These are phyloP conservation scores for Pseudozyma sp. DNA, from an alignment of 1,284 basidiomycete species.

Conservation along the genomic window DNA sequence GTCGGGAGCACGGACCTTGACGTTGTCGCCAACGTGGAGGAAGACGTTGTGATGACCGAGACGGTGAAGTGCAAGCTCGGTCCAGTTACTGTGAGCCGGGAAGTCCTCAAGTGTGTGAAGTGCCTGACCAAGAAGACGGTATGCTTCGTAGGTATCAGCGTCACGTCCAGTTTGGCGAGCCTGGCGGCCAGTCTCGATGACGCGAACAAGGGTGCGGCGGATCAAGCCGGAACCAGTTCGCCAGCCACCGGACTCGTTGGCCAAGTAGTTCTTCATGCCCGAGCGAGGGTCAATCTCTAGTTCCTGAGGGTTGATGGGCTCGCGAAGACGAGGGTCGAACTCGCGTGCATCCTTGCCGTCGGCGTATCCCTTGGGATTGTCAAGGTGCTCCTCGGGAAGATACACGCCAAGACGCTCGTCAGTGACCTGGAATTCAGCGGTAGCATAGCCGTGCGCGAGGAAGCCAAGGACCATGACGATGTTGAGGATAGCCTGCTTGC, in stretches of 20 bases:
- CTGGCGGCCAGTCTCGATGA: slow-evolving; percentile 74
- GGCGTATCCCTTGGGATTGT: slow-evolving; percentile 72
- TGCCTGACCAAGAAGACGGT: slow-evolving; percentile 60
- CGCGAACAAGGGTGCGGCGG: slow-evolving; percentile 79
- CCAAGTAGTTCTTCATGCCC: slow-evolving; percentile 97
- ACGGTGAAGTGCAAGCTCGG: slow-evolving; percentile 75
- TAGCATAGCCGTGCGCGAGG: slow-evolving; percentile 72
- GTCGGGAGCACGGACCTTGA: slow-evolving; percentile 80
- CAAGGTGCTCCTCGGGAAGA: slow-evolving; percentile 86
- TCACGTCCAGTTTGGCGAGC: slow-evolving; percentile 73
- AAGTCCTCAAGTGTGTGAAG: slow-evolving; percentile 88
- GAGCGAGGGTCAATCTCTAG: slow-evolving; percentile 85
- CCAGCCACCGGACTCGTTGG: slow-evolving; percentile 80
- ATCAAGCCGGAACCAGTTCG: slow-evolving; percentile 88
- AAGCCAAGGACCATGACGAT: slow-evolving; percentile 76
- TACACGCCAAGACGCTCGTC: slow-evolving; percentile 86
- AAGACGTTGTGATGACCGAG: slow-evolving; percentile 84
- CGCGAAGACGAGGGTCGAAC: slow-evolving; percentile 81
- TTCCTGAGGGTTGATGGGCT: slow-evolving; percentile 81
- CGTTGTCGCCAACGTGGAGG: slow-evolving; percentile 85
- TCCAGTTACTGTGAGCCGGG: slow-evolving; percentile 78
- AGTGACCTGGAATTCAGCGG: slow-evolving; percentile 87
- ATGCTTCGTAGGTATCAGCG: slow-evolving; percentile 79
- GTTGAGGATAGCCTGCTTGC: slow-evolving; percentile 82
- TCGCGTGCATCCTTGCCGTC: slow-evolving; percentile 81